These are phyloP conservation scores for Elaeis guineensis DNA, from an alignment of 176 grass and related monocot species.

Conservation along the genomic window DNA sequence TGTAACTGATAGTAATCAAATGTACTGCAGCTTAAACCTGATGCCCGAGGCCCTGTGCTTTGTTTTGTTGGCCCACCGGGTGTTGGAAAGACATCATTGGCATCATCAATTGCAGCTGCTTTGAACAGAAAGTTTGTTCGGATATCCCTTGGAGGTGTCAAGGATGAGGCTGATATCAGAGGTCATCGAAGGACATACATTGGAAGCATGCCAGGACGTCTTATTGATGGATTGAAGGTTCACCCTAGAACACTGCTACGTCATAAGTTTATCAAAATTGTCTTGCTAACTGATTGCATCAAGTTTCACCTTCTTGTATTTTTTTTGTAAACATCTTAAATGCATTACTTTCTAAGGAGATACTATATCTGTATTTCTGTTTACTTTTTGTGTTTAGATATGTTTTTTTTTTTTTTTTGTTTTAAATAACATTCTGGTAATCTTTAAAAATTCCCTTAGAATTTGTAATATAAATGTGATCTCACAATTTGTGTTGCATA, in stretches of 20 bases:
- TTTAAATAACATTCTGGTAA: too few relatives aligned
- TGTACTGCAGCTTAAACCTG: slow-evolving; percentile 81
- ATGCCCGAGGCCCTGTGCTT: slow-evolving; percentile 86
- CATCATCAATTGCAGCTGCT: slow-evolving; percentile 88
- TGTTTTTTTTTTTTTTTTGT: too few relatives aligned
- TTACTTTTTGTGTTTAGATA: too few relatives aligned
- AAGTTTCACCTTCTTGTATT: too few relatives aligned
- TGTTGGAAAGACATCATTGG: slow-evolving; percentile 98
- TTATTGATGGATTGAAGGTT: slow-evolving; percentile 98
- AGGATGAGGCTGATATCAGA: slow-evolving; percentile 98
- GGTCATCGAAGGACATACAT: slow-evolving; percentile 97
- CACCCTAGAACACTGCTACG: background rate
- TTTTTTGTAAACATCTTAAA: too few relatives aligned
- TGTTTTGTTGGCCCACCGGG: slow-evolving; percentile 98
- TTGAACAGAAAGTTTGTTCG: slow-evolving; percentile 86
- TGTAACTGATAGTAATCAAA: slow-evolving; percentile 19
- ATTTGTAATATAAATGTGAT: too few relatives aligned
- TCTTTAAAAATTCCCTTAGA: too few relatives aligned
- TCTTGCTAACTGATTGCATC: too few relatives aligned
- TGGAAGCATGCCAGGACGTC: slow-evolving; percentile 96
- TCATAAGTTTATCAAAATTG: too few relatives aligned
- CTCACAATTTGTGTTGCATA: too few relatives aligned
- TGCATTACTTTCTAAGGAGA: too few relatives aligned
- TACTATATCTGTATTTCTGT: too few relatives aligned
- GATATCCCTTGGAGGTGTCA: slow-evolving; percentile 96